These are phyloP conservation scores for Solanum neorickii DNA, from an alignment of 257 asterid species.

Conservation along the genomic window DNA sequence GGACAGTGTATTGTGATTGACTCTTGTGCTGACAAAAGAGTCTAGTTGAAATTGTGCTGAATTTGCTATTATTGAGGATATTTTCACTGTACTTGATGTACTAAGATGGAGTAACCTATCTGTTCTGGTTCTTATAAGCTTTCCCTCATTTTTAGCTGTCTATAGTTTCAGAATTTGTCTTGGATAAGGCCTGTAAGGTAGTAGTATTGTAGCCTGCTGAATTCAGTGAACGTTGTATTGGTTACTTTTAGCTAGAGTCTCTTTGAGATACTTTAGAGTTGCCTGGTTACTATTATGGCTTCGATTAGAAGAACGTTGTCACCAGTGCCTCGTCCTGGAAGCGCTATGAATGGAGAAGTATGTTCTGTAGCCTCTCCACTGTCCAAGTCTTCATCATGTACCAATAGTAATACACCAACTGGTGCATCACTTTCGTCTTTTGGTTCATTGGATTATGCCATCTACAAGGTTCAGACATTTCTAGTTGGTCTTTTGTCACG, in stretches of 20 bases:
- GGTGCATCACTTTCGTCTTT: conserved; percentile 20
- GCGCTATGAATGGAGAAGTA: conserved; percentile 40
- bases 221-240: neutral
- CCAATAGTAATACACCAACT: conserved; percentile 27
- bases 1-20: neutral
- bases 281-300: conserved; percentile 34
- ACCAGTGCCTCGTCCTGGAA: conserved; percentile 49
- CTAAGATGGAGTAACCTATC: neutral
- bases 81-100: neutral
- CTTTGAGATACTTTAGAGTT: neutral
- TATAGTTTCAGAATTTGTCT: neutral
- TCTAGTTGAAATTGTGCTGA: neutral
- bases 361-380: conserved; percentile 47
- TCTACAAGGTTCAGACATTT: conserved; percentile 31
- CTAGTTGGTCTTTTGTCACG: conserved; percentile 37
- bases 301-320: conserved; percentile 60
- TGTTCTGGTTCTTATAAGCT: neutral
- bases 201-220: neutral
- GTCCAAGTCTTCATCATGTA: conserved; percentile 48
- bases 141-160: neutral
- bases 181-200: neutral
- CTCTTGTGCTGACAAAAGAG: neutral
- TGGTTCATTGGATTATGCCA: conserved; percentile 40
- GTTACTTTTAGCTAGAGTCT: neutral
- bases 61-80: neutral